A percentile compares a stretch with the other conserved stretches of the same genome.
These are phyloP conservation scores for Ramichloridium luteum DNA, from an alignment of 2,329 filamentous ascomycete species.

Conservation along the genomic window DNA sequence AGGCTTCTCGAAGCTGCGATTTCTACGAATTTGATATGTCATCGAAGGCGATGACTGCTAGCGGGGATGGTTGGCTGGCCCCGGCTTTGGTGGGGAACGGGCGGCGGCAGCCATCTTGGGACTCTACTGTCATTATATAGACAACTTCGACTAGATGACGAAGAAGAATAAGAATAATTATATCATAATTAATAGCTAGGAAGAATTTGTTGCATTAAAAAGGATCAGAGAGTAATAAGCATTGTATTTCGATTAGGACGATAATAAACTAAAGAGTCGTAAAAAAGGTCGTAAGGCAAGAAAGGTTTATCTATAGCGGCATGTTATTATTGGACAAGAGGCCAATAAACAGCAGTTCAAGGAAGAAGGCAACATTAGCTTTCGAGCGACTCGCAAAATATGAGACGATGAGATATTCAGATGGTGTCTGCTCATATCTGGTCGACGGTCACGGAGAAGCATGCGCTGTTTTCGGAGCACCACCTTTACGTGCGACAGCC, in stretches of 20 bases:
- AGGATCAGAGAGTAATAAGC: constrained; percentile 36
- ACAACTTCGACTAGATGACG: constrained; percentile 73
- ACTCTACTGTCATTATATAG: constrained; percentile 68
- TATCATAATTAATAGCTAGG: constrained; percentile 43
- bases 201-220: constrained; percentile 46
- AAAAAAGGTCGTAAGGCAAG: constrained; percentile 29
- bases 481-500: too few relatives aligned
- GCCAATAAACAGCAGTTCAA: constrained; percentile 27
- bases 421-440: too few relatives aligned
- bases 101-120: too few relatives aligned
- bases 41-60: too few relatives aligned
- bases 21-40: background rate
- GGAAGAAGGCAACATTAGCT: constrained; percentile 27
- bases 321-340: constrained; percentile 26
- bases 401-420: too few relatives aligned
- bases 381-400: constrained; percentile 24
- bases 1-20: background rate
- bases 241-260: constrained; percentile 38
- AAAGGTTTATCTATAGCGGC: constrained; percentile 32
- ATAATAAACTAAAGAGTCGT: constrained; percentile 32
- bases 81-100: too few relatives aligned
- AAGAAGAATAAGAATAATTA: constrained; percentile 43
- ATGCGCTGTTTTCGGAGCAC: too few relatives aligned
- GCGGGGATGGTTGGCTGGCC: too few relatives aligned
- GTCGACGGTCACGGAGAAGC: too few relatives aligned